These are phyloP conservation scores for Planoprotostelium fungivorum DNA, from an alignment of 78 protist genomes.

Conservation along the genomic window DNA sequence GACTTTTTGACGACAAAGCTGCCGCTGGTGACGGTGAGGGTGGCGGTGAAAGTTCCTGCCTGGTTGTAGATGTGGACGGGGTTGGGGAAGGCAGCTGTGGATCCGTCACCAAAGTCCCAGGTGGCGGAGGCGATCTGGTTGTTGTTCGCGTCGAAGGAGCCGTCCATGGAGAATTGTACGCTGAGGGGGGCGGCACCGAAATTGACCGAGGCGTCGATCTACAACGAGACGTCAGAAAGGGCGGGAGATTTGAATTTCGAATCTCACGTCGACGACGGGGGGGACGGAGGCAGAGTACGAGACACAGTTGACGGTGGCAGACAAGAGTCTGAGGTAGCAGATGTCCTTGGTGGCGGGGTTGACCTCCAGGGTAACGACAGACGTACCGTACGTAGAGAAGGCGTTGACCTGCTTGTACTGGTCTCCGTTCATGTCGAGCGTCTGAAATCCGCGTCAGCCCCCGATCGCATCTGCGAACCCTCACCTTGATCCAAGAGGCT, in stretches of 20 bases:
- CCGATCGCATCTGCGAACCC: too few species aligned
- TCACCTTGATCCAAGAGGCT: neutral
- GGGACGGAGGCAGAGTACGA: too few species aligned
- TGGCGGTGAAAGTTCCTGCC: neutral
- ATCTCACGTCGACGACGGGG: too few species aligned
- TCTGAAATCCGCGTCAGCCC: too few species aligned
- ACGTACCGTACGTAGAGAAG: neutral
- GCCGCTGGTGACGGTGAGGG: neutral
- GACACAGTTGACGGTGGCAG: neutral
- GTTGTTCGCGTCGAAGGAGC: neutral
- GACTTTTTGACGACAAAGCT: neutral
- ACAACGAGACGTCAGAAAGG: too few species aligned
- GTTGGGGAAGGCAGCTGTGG: neutral
- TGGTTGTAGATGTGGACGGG: neutral
- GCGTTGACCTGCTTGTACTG: too few species aligned
- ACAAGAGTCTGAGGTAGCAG: neutral
- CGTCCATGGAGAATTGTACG: neutral
- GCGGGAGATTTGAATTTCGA: too few species aligned
- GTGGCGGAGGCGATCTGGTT: too few species aligned
- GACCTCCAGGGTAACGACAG: neutral
- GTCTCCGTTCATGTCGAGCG: too few species aligned
- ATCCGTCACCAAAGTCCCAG: neutral
- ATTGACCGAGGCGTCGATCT: too few species aligned
- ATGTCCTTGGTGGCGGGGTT: neutral
- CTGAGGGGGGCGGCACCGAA: too few species aligned